Evolutionary conservation across 331 rosid species (phyloP), one percentile per base, ranked within the genome.

Genomic region (Acacia concinna): DNA sequence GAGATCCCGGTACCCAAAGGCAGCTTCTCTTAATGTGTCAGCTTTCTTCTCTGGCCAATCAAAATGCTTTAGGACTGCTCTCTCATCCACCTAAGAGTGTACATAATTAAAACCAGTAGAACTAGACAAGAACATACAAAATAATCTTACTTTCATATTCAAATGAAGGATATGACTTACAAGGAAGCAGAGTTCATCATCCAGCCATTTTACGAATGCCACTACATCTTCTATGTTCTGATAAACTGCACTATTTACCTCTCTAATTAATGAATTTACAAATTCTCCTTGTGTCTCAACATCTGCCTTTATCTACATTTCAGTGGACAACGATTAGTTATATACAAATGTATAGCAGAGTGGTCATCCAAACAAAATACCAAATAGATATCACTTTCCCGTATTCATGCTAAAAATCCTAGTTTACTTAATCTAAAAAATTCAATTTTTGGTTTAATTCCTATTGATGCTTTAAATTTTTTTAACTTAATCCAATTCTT

Each of bases 21-120:
- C 94, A 56, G 99, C 96, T 87, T 96, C 99, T 72, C 99, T 81
- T 79, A 96, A 84, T 65, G 97, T 93, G 89, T 96, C 99, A 1
- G 98, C 99, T 86, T 93, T 96, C 85, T 91, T 96, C 87, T 96
- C 99, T 21, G 99, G 99, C 99, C 99, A 96, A 49, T 88, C 91
- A 40, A 96, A 96, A 89, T 96, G 98, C 84, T 96, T 96, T 13
- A 96, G 91, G 52, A 96, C 99, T 40, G 99, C 99, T 72, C 98
- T 93, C 80, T 96, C 99, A 51, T 96, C 99, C 83, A 96, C 99
- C 99, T 96, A 80, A 64, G 34, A 73, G 81, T 54, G 62, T 30
- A 80, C 44, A 73, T 20, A 73, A 80, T 30, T 68, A 81, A 62
- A 66, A 68, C 15, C 64, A 75, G 25, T 35, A 63, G 21, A 23